Conservation (phyloP, 805 yeast genomes). For the Yarrowia sp. region DNA sequence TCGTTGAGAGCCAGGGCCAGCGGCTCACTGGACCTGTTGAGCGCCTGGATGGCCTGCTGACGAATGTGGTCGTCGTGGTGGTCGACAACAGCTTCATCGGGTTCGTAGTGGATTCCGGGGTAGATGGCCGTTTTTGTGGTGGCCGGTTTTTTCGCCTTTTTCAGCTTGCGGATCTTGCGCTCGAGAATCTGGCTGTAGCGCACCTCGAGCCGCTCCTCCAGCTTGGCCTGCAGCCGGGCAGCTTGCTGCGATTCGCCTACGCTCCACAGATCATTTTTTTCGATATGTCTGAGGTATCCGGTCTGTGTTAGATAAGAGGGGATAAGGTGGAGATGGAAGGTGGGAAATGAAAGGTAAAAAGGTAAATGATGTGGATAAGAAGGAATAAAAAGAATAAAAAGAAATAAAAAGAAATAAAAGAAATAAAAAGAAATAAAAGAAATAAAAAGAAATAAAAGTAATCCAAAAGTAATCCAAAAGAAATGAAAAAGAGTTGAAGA, state of each 20-base stretch:
- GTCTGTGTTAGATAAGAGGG: conserved; percentile 54
- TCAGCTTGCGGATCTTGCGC: conserved; percentile 19
- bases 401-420: not conserved
- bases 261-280: conserved; percentile 60
- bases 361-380: not conserved
- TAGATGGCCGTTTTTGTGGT: conserved; percentile 56
- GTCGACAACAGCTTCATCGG: not conserved
- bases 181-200: conserved; percentile 44
- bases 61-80: conserved; percentile 10
- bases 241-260: conserved; percentile 50
- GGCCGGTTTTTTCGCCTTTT: conserved; percentile 5
- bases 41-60: conserved; percentile 40
- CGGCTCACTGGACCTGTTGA: conserved; percentile 38
- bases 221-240: conserved; percentile 48
- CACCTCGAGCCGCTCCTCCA: conserved; percentile 45
- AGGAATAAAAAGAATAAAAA: not conserved
- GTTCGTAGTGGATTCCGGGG: conserved; percentile 10
- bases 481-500: too few relatives aligned
- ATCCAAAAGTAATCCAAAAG: too few relatives aligned
- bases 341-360: not conserved
- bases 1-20: conserved; percentile 50
- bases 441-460: too few relatives aligned
- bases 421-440: not conserved
- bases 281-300: conserved; percentile 68
- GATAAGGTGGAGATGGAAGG: not conserved